Conservation (phyloP, 2,329 filamentous ascomycete genomes). For the Fusarium verrucosum region DNA sequence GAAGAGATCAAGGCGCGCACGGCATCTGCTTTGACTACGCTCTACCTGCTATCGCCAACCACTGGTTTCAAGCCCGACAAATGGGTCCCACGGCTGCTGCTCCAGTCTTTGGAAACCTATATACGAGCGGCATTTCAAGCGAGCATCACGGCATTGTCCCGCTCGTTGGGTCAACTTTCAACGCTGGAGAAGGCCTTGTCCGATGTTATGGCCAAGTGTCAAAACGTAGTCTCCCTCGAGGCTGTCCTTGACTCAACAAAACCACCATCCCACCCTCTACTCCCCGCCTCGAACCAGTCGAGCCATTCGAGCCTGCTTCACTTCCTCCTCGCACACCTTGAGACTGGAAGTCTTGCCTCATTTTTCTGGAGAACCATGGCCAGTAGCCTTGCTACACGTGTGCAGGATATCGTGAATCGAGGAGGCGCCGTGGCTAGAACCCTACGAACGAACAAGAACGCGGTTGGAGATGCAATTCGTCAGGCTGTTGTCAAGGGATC, state of each 20-base stretch:
- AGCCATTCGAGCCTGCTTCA: conserved; percentile 67
- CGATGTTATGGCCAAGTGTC: conserved; percentile 85
- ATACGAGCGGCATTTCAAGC: conserved; percentile 83
- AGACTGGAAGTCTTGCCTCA: conserved; percentile 85
- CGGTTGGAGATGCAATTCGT: conserved; percentile 78
- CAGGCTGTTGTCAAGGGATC: conserved; percentile 86
- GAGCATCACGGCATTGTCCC: conserved; percentile 76
- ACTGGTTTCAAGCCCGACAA: conserved; percentile 61
- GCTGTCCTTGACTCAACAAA: conserved; percentile 75
- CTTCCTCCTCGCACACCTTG: conserved; percentile 78
- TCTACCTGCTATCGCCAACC: conserved; percentile 84
- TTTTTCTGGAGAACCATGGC: conserved; percentile 96
- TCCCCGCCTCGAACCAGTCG: conserved; percentile 54
- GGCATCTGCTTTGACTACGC: conserved; percentile 75
- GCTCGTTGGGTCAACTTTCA: conserved; percentile 81
- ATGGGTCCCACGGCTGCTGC: conserved; percentile 74
- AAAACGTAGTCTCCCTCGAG: conserved; percentile 91
- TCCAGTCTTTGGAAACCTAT: conserved; percentile 82
- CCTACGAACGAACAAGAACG: conserved; percentile 77
- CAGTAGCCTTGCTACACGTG: conserved; percentile 75
- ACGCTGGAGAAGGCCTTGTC: conserved; percentile 81
- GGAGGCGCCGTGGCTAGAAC: conserved; percentile 87
- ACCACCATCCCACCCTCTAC: conserved; percentile 73
- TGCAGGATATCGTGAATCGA: conserved; percentile 83
- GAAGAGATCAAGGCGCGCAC: conserved; percentile 81